phyloP scores from a whole-genome alignment of 441 rosid genomes.

The Iberis amara region DNA sequence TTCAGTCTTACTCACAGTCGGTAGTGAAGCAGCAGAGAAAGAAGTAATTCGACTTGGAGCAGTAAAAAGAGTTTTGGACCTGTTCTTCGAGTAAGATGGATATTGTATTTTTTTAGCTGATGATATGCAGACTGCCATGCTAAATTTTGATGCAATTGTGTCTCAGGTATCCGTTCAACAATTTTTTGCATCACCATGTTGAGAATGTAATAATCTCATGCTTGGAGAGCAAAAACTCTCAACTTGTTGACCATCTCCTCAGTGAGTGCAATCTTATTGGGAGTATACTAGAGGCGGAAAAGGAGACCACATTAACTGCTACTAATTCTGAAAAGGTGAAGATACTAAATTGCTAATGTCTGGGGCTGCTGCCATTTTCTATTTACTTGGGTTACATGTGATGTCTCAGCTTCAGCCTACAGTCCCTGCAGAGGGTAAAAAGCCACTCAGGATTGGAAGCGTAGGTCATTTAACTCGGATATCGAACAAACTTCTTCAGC shows the following conservation, averaged over 20 bases:
- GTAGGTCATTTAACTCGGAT: constrained; percentile 86
- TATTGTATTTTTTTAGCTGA: constrained; percentile 14
- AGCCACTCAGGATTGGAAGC: constrained; percentile 70
- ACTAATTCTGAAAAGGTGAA: constrained; percentile 55
- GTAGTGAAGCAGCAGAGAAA: constrained; percentile 81
- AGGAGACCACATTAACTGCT: constrained; percentile 37
- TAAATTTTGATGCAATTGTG: constrained; percentile 25
- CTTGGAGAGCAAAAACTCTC: constrained; percentile 67
- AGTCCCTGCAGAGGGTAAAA: constrained; percentile 58
- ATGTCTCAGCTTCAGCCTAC: constrained; percentile 58
- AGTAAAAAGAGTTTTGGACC: constrained; percentile 56
- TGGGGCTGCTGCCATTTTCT: constrained; percentile 3
- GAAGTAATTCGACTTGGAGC: constrained; percentile 74
- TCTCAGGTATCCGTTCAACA: constrained; percentile 88
- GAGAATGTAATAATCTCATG: constrained; percentile 78
- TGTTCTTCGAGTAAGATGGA: constrained; percentile 73
- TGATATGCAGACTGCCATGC: constrained; percentile 23
- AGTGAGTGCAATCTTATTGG: constrained; percentile 68
- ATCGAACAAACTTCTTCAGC: constrained; percentile 77
- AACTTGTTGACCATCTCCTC: constrained; percentile 66
- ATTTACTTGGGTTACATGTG: constrained; percentile 25
- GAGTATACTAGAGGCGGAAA: constrained; percentile 73
- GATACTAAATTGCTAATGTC: constrained; percentile 4
- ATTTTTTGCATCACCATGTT: constrained; percentile 87
- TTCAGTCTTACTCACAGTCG: constrained; percentile 75